phyloP scores from a whole-genome alignment of 108 stramenopile genomes.

The Conticribra weissflogii region DNA sequence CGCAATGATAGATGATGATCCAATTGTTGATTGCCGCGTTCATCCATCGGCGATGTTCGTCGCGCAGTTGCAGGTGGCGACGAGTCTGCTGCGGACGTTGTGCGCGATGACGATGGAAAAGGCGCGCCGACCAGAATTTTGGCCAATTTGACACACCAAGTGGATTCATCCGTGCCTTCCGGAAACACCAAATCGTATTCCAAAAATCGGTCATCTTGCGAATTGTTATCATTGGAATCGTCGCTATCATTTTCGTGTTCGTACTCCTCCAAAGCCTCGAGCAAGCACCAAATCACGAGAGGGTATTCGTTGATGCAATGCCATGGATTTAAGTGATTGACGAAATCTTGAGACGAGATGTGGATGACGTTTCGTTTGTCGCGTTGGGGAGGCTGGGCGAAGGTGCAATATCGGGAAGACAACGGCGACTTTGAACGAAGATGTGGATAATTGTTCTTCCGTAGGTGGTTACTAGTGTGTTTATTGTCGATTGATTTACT shows the following conservation, averaged over 20 bases:
- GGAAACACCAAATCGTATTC: background rate
- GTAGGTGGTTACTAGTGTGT: too few relatives aligned
- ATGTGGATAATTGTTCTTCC: too few relatives aligned
- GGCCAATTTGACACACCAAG: background rate
- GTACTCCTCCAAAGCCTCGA: background rate
- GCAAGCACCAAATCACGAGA: background rate
- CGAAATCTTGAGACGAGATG: background rate
- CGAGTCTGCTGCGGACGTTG: too few relatives aligned
- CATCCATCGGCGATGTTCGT: too few relatives aligned
- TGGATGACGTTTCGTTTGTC: background rate
- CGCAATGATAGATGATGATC: background rate
- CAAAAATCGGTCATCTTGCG: background rate
- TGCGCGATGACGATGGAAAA: background rate
- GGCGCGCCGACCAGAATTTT: background rate
- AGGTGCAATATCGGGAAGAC: too few relatives aligned
- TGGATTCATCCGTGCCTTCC: background rate
- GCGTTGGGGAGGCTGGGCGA: too few relatives aligned
- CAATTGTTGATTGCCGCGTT: too few relatives aligned
- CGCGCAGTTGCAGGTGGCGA: too few relatives aligned
- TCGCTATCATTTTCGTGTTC: background rate
- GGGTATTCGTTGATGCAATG: background rate
- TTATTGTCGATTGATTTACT: too few relatives aligned
- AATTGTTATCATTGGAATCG: background rate
- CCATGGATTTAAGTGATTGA: background rate
- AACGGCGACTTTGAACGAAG: too few relatives aligned